These are phyloP conservation scores for Aphanomyces euteiches DNA, from an alignment of 352 stramenopile species.

Conservation along the genomic window DNA sequence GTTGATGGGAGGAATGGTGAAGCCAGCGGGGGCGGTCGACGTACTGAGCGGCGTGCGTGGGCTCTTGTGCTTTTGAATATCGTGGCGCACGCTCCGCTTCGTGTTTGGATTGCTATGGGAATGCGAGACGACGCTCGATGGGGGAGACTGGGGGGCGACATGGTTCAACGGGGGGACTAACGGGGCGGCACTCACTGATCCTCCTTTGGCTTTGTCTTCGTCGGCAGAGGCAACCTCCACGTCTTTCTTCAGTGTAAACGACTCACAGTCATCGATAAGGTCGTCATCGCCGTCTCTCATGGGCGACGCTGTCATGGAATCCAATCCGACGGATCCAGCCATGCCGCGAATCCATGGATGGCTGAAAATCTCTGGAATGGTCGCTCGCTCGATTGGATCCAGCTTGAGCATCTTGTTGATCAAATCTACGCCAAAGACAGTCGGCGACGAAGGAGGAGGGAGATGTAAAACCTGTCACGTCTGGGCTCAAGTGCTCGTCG, in stretches of 20 bases:
- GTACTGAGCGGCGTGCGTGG: background rate
- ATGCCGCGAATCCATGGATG: slow-evolving; percentile 69
- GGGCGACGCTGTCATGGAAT: slow-evolving; percentile 18
- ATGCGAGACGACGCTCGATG: slow-evolving; percentile 11
- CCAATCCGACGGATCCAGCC: slow-evolving; percentile 9
- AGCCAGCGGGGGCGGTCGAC: background rate
- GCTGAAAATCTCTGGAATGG: slow-evolving; percentile 82
- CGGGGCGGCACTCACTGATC: background rate
- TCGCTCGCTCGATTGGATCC: slow-evolving; percentile 72
- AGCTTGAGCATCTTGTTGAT: slow-evolving; percentile 73
- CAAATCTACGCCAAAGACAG: slow-evolving; percentile 45
- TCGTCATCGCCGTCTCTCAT: slow-evolving; percentile 27
- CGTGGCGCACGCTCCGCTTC: slow-evolving; percentile 15
- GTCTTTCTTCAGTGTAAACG: slow-evolving; percentile 27
- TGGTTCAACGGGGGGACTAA: slow-evolving; percentile 14
- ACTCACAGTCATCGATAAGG: slow-evolving; percentile 18
- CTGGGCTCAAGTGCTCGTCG: slow-evolving; percentile 63
- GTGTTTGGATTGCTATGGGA: background rate
- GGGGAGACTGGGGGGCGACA: slow-evolving; percentile 9
- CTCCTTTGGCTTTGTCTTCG: background rate
- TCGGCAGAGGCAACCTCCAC: background rate
- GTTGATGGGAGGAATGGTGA: slow-evolving; percentile 22
- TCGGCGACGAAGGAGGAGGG: background rate
- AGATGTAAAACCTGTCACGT: slow-evolving; percentile 41
- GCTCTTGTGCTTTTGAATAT: slow-evolving; percentile 16